Evolutionary conservation across 2,329 filamentous ascomycete species (phyloP).

Genomic region (Hypomyces perniciosus): DNA sequence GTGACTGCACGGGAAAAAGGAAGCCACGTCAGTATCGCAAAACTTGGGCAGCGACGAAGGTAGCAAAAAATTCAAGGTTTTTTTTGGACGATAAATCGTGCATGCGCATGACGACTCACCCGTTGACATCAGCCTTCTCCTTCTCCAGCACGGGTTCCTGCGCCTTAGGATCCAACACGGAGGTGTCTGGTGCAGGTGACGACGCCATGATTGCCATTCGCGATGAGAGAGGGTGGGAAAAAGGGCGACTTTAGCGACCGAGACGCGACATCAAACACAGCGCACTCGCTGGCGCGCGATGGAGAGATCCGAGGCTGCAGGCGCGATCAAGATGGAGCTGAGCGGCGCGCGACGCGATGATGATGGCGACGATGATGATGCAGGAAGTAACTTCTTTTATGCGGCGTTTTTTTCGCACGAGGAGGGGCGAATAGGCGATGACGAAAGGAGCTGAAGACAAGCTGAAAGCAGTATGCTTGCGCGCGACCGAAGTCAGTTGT

Average conservation of each 20-base stretch:
- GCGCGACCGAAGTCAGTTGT: too few relatives aligned
- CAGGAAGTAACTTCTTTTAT: not conserved
- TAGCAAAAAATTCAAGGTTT: conserved; percentile 10
- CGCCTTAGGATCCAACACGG: conserved; percentile 44
- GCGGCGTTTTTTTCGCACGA: too few relatives aligned
- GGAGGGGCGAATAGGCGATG: too few relatives aligned
- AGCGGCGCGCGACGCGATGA: not conserved
- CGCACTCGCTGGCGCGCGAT: not conserved
- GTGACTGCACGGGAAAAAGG: conserved; percentile 8
- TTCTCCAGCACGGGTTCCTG: conserved; percentile 22
- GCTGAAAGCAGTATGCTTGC: too few relatives aligned
- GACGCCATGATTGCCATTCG: conserved; percentile 51
- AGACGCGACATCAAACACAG: conserved; percentile 33
- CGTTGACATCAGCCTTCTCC: conserved; percentile 31
- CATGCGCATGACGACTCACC: conserved; percentile 26
- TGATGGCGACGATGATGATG: conserved; percentile 2
- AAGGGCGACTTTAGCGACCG: conserved; percentile 23
- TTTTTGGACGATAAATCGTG: not conserved
- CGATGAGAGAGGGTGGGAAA: conserved; percentile 18
- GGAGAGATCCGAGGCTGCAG: not conserved
- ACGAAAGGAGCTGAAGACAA: too few relatives aligned
- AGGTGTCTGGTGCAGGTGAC: conserved; percentile 39
- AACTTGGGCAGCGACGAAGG: conserved; percentile 4
- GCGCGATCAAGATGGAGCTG: not conserved
- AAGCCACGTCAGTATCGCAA: conserved; percentile 19